A percentile compares a stretch with the other conserved stretches of the same genome.
Conservation (phyloP, 257 asterid species). For the Forsythia suspensa region DNA sequence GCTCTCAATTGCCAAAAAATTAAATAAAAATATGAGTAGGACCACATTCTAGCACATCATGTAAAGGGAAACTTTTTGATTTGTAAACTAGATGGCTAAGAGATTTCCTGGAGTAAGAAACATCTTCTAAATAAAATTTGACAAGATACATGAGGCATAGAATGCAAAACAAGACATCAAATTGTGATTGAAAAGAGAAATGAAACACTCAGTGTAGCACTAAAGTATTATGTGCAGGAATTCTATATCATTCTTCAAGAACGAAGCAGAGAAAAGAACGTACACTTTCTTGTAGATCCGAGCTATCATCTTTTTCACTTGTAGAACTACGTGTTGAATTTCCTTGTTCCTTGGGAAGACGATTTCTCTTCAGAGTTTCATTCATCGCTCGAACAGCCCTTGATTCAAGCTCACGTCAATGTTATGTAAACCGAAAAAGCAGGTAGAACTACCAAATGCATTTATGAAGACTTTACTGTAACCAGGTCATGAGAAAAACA, state of each 20-base stretch:
- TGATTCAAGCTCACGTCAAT: constrained; percentile 30
- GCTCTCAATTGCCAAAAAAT: background rate
- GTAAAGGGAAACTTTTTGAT: background rate
- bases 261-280: constrained; percentile 28
- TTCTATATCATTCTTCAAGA: constrained; percentile 8
- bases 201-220: constrained; percentile 12
- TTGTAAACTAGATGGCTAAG: background rate
- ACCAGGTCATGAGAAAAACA: background rate
- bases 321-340: constrained; percentile 50
- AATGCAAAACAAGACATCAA: background rate
- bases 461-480: background rate
- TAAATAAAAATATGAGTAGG: background rate
- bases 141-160: background rate
- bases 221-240: background rate
- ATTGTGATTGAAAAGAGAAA: background rate
- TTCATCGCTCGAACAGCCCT: constrained; percentile 91
- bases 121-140: constrained; percentile 1
- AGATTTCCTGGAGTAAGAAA: background rate
- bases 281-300: constrained; percentile 67
- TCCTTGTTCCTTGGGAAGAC: constrained; percentile 48
- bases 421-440: constrained; percentile 23
- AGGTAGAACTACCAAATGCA: constrained; percentile 18
- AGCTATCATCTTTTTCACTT: constrained; percentile 53
- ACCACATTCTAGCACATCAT: constrained; percentile 3
- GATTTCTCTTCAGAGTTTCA: constrained; percentile 62